Base-by-base conservation (phyloP, 805 yeast species). In the Scheffersomyces stipitis region DNA sequence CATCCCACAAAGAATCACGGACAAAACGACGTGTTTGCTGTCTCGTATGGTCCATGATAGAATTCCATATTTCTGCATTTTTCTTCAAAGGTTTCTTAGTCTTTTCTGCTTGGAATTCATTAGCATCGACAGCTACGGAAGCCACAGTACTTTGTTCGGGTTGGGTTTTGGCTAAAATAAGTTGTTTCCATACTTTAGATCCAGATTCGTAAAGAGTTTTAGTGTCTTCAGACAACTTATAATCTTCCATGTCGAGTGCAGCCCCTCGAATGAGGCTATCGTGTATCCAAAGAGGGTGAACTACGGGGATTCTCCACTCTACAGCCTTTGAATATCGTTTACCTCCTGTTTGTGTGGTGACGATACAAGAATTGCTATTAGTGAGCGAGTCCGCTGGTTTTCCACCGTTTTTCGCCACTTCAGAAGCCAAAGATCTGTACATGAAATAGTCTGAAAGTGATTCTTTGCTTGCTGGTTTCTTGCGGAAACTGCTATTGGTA, bases 281-380 rank as follows among this genome's bases (percentile, higher is more conserved):
- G 20, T 60, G 51, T 3, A 77, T 55, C 75, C 76, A 76, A 26
- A 66, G 49, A 0, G 81, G 81, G 48, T 75, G 78, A 18, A 75
- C 69, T 1, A 68, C 68, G 1, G 78, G 78, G 4, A 71, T 70
- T 8, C 61, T 59, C 81, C 81, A 75, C 49, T 75, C 76, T 2
- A 68, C 28, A 3, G 80, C 80, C 49, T 75, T 75, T 12, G 60
- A 60, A 48, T 66, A 80, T 34, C 86, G 49, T 38, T 66, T 72
- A 0, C 87, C 87, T 13, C 58, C 51, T 17, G 56, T 57, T 32
- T 71, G 77, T 18, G 77, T 66, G n/a, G 80, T 70, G 3, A 81
- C 65, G 1, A 81, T 58, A 40, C 73, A 65, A 2, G 66, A 47
- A 31, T 67, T 67, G 4, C 66, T 57, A 6, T 62, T 59, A 2